phyloP scores from a whole-genome alignment of 192 early-diverging fungal species.

The Nowakowskiella sp. region DNA sequence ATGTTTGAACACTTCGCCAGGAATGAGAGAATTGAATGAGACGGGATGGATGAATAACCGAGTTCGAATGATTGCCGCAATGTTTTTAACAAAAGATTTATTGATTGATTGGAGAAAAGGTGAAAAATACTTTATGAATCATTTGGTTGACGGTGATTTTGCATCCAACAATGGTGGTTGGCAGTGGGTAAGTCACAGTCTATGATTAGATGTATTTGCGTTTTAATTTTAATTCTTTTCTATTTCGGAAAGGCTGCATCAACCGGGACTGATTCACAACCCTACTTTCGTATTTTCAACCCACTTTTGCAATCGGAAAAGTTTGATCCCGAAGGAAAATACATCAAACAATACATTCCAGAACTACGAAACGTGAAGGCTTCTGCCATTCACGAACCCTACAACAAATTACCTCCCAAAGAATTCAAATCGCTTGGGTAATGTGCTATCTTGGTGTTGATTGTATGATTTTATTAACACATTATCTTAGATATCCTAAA shows the following conservation, averaged over 20 bases:
- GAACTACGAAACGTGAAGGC: conserved; percentile 41
- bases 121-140: conserved; percentile 55
- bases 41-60: conserved; percentile 61
- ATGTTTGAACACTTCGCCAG: conserved; percentile 11
- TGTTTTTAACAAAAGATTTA: conserved; percentile 40
- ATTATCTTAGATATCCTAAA: conserved; percentile 36
- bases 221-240: conserved; percentile 1
- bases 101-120: conserved; percentile 61
- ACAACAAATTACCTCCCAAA: conserved; percentile 19
- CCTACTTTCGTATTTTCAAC: conserved; percentile 64
- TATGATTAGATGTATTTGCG: conserved; percentile 1
- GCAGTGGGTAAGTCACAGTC: conserved; percentile 40
- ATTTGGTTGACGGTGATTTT: conserved; percentile 63
- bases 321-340: conserved; percentile 51
- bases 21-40: conserved; percentile 52
- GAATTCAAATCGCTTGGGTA: conserved; percentile 41
- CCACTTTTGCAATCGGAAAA: conserved; percentile 38
- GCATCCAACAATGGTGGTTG: conserved; percentile 64
- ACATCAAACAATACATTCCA: conserved; percentile 53
- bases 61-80: conserved; percentile 48
- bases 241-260: conserved; percentile 31
- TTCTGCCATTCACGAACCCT: conserved; percentile 50
- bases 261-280: conserved; percentile 61
- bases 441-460: conserved; percentile 4
- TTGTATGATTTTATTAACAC: not conserved